Conservation (phyloP, 116 monocot species). For the Papilionanthe hybrid region DNA sequence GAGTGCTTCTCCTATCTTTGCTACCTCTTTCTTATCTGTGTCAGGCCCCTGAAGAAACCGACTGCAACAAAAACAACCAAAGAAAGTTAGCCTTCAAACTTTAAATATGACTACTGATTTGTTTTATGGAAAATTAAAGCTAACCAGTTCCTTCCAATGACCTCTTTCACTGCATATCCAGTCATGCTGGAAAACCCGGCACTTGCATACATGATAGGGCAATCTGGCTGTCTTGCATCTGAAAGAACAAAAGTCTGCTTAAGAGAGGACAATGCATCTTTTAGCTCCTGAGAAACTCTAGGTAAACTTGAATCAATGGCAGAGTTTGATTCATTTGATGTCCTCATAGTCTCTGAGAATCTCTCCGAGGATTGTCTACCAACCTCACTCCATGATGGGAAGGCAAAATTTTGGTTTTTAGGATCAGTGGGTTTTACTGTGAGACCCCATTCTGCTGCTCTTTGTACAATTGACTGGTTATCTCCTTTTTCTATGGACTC, state of each 20-base stretch:
- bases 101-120: background rate
- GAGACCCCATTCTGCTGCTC: constrained; percentile 45
- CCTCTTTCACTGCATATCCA: constrained; percentile 69
- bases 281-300: constrained; percentile 76
- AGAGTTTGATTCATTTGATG: constrained; percentile 34
- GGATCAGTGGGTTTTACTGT: constrained; percentile 13
- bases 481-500: background rate
- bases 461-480: constrained; percentile 10
- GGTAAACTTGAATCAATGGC: constrained; percentile 29
- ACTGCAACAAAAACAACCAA: constrained; percentile 36
- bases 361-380: constrained; percentile 22
- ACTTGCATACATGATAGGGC: constrained; percentile 87
- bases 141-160: constrained; percentile 86
- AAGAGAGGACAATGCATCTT: constrained; percentile 71
- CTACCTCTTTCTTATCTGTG: constrained; percentile 59
- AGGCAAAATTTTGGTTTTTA: constrained; percentile 8
- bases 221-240: constrained; percentile 77
- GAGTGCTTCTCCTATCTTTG: constrained; percentile 73
- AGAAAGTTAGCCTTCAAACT: background rate
- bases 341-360: constrained; percentile 4
- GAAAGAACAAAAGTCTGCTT: constrained; percentile 92
- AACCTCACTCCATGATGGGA: constrained; percentile 26
- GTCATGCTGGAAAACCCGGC: constrained; percentile 86
- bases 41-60: constrained; percentile 89
- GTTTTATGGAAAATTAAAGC: background rate